A percentile compares a stretch with the other conserved stretches of the same genome.
These are phyloP conservation scores for Boletales sp. DNA, from an alignment of 768 basidiomycete genomes.

Conservation along the genomic window DNA sequence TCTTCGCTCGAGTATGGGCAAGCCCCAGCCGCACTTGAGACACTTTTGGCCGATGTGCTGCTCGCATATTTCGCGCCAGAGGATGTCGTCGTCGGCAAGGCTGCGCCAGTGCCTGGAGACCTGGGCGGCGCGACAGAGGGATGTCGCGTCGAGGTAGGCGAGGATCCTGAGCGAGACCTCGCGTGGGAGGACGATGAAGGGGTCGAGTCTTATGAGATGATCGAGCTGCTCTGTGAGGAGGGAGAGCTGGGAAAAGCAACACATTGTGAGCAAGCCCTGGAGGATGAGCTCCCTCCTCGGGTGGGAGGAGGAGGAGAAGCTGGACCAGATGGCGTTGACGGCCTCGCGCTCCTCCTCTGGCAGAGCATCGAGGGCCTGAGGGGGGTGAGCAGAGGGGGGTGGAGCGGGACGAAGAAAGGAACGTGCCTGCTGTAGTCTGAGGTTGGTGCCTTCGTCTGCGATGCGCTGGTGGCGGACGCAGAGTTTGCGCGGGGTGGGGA, in stretches of 20 bases:
- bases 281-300: constrained; percentile 90
- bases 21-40: constrained; percentile 94
- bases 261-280: constrained; percentile 97
- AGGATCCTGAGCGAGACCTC: constrained; percentile 88
- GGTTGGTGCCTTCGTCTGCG: constrained; percentile 92
- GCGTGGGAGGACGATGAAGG: constrained; percentile 84
- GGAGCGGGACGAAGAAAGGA: not conserved
- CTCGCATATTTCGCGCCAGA: constrained; percentile 96
- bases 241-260: constrained; percentile 97
- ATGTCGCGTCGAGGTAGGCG: constrained; percentile 86
- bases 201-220: constrained; percentile 93
- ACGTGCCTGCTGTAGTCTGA: constrained; percentile 83
- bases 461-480: constrained; percentile 94
- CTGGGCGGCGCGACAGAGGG: constrained; percentile 90
- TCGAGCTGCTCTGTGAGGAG: constrained; percentile 90
- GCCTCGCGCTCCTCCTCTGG: constrained; percentile 82
- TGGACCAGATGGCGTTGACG: constrained; percentile 93
- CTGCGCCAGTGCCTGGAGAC: constrained; percentile 80
- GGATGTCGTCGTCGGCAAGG: constrained; percentile 91
- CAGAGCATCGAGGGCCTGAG: constrained; percentile 84
- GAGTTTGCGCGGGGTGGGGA: constrained; percentile 56
- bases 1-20: constrained; percentile 84
- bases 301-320: constrained; percentile 92
- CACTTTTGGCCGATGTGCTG: constrained; percentile 98
- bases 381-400: constrained; percentile 6